Evolutionary conservation across 352 stramenopile species (phyloP), one percentile per base, ranked within the genome.

Genomic region (Globisporangium takayamanum): DNA sequence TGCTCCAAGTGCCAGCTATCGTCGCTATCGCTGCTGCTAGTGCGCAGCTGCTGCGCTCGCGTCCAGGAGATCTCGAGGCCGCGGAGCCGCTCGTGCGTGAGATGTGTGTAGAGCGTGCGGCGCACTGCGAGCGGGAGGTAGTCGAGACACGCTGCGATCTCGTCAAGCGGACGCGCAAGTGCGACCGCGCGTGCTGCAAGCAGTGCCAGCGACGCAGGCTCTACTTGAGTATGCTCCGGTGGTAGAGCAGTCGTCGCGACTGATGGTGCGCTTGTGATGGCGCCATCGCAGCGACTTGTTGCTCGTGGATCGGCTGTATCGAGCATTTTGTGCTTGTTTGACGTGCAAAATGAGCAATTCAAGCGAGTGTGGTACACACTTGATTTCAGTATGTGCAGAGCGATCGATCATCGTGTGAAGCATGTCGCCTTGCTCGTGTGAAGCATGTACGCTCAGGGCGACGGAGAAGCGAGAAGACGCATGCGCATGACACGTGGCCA

Each of bases 61-160:
- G 25, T 55, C 75, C 66, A 84, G 10, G 26, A 62, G 53, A 87
- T 55, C 46, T 87, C 77, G 47, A 87, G 73, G 44, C 69, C 66
- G 1, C 75, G 77, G 28, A 87, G 55, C 16, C 75, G 69, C 22
- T 74, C 71, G 46, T 78, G 59, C 7, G 57, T 69, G 53, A 87
- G 50, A 37, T 77, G 55, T 16, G 53, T n/a, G 37, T 81, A 78
- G 15, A 87, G 62, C 60, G 73, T 65, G 16, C 63, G 47, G 39
- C 75, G 75, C 41, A 85, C 70, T 15, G 56, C n/a, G 2, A 48
- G 53, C 15, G 75, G 77, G 18, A 87, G 62, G 36, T 66, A 73
- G 56, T 80, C 75, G 14, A 84, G 58, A 30, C 78, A 73, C 15
- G 64, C 53, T 12, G 76, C 63, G 11, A 87, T 42, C 45, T 76